Percentiles rank a stretch among this genome's conserved stretches.
phyloP scores from a whole-genome alignment of 148 eudicot genomes.

The Persicaria maculosa region DNA sequence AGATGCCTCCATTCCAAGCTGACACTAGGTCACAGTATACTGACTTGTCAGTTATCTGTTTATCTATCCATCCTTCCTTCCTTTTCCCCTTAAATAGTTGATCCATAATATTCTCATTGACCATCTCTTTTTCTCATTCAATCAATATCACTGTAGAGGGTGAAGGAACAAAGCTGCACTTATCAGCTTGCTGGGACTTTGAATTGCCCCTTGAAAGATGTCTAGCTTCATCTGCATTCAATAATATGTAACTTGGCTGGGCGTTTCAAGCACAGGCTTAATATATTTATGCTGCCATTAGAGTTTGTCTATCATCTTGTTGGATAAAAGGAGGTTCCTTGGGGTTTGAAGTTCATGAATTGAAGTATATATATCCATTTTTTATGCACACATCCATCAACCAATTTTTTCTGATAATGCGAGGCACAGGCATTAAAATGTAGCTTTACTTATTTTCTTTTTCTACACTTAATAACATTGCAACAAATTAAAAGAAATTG shows the following conservation, averaged over 20 bases:
- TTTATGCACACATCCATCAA: not conserved
- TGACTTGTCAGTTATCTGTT: not conserved
- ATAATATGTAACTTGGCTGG: not conserved
- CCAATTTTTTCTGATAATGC: not conserved
- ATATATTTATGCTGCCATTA: not conserved
- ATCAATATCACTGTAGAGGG: not conserved
- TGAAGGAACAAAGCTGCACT: not conserved
- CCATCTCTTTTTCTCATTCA: not conserved
- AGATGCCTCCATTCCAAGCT: not conserved
- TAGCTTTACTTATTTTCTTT: not conserved
- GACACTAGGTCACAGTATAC: not conserved
- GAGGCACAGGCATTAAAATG: not conserved
- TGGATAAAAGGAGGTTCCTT: not conserved
- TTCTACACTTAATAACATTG: not conserved
- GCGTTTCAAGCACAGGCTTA: not conserved
- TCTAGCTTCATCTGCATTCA: not conserved
- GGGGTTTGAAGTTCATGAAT: not conserved
- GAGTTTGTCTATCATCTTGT: not conserved
- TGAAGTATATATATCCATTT: not conserved
- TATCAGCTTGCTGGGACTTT: not conserved
- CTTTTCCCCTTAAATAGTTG: not conserved
- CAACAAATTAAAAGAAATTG: constrained; percentile 4
- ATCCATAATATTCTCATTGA: not conserved
- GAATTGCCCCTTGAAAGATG: not conserved
- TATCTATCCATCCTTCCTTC: not conserved